Conservation (phyloP, 2,329 filamentous ascomycete genomes). For the Fusarium redolens region DNA sequence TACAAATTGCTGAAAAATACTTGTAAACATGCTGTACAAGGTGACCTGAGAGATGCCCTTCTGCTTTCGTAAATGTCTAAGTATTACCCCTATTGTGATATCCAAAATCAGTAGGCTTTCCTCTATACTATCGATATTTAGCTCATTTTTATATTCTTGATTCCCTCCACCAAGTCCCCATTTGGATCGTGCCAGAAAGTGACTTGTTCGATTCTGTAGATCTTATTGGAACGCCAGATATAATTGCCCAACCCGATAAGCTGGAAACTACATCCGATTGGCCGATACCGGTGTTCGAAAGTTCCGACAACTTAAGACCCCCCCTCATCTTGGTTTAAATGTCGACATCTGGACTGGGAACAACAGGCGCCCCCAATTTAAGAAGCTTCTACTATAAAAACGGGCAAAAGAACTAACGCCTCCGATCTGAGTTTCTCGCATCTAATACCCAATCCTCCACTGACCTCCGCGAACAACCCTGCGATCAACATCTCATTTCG, state of each 20-base stretch:
- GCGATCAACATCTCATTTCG: not conserved
- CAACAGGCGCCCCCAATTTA: not conserved
- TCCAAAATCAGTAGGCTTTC: not conserved
- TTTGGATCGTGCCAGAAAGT: not conserved
- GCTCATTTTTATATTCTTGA: not conserved
- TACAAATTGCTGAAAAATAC: not conserved
- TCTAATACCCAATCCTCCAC: conserved; percentile 13
- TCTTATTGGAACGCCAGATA: not conserved
- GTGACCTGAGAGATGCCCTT: not conserved
- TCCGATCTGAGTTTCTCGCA: conserved; percentile 17
- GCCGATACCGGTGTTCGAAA: conserved; percentile 16
- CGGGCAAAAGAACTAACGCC: conserved; percentile 2
- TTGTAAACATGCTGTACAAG: conserved; percentile 2
- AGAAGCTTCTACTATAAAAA: conserved; percentile 8
- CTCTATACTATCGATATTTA: not conserved
- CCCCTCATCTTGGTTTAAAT: conserved; percentile 6
- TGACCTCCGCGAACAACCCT: conserved; percentile 2
- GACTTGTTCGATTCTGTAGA: not conserved
- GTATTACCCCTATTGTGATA: not conserved
- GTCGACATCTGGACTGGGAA: conserved; percentile 7
- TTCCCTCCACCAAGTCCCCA: not conserved
- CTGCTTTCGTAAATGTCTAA: not conserved
- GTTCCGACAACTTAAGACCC: not conserved
- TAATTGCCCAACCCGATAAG: conserved; percentile 19
- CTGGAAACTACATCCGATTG: conserved; percentile 31